Evolutionary conservation across 495 filamentous ascomycete genomes (phyloP).

Genomic region (Neurospora tetrasperma): DNA sequence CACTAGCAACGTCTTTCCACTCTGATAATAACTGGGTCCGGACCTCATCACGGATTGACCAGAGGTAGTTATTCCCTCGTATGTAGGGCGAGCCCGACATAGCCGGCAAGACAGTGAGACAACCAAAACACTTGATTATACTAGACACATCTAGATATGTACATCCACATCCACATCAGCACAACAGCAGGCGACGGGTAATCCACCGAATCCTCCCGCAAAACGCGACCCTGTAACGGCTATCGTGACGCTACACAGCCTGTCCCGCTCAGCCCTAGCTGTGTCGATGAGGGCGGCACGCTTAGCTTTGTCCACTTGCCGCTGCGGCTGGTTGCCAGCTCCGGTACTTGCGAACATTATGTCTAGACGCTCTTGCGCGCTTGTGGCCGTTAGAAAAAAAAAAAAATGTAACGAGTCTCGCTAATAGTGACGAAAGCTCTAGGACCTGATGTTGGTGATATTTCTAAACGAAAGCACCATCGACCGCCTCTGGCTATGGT

Average conservation of each 20-base stretch:
- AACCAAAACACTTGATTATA: neutral
- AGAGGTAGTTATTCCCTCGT: neutral
- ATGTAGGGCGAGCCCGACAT: neutral
- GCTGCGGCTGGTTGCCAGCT: neutral
- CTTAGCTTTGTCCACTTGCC: neutral
- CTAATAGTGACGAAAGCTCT: neutral
- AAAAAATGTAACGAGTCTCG: neutral
- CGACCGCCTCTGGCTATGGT: neutral
- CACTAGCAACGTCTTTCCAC: too few species aligned
- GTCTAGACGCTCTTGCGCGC: neutral
- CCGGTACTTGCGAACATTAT: neutral
- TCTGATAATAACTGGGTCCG: too few species aligned
- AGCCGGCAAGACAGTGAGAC: neutral
- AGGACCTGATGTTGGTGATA: neutral
- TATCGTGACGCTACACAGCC: neutral
- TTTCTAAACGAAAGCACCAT: neutral
- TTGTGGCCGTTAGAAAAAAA: neutral
- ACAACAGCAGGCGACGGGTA: neutral
- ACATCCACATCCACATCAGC: neutral
- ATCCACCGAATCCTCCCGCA: neutral
- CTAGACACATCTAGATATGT: neutral
- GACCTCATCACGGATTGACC: too few species aligned
- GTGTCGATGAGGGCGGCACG: neutral
- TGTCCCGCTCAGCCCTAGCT: neutral
- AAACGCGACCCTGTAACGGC: neutral